Evolutionary conservation across 2,329 filamentous ascomycete species (phyloP).

Genomic region (Trichoderma asperellum): DNA sequence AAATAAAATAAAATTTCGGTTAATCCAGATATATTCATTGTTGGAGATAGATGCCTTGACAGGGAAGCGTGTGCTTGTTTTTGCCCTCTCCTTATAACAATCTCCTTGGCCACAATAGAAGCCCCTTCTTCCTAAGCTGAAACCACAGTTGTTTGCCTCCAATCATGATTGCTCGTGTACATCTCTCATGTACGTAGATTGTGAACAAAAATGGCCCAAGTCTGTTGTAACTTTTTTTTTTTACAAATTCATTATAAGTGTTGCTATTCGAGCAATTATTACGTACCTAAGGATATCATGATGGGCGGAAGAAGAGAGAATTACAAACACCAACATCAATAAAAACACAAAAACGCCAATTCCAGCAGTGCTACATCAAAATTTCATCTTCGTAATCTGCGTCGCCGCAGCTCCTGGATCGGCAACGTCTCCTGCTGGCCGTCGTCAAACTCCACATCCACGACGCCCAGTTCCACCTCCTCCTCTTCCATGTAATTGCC

Average conservation of each 20-base stretch:
- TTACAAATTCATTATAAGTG: not conserved
- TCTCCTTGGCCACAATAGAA: not conserved
- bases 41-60: not conserved
- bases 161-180: not conserved
- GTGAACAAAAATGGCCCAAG: not conserved
- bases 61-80: not conserved
- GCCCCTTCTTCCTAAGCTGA: not conserved
- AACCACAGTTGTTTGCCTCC: not conserved
- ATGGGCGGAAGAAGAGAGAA: not conserved
- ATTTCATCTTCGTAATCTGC: conserved; percentile 36
- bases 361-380: not conserved
- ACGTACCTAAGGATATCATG: not conserved
- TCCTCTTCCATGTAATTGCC: conserved; percentile 33
- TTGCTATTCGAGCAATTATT: not conserved
- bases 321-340: not conserved
- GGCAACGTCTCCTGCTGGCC: conserved; percentile 31
- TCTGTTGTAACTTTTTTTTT: not conserved
- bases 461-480: conserved; percentile 17
- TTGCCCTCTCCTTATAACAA: not conserved
- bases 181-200: not conserved
- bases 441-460: conserved; percentile 16
- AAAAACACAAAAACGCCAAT: not conserved
- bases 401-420: conserved; percentile 40
- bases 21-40: not conserved
- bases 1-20: not conserved